Evolutionary conservation across 1,139 yeast genomes (phyloP).

Genomic region (Pichia sp.): DNA sequence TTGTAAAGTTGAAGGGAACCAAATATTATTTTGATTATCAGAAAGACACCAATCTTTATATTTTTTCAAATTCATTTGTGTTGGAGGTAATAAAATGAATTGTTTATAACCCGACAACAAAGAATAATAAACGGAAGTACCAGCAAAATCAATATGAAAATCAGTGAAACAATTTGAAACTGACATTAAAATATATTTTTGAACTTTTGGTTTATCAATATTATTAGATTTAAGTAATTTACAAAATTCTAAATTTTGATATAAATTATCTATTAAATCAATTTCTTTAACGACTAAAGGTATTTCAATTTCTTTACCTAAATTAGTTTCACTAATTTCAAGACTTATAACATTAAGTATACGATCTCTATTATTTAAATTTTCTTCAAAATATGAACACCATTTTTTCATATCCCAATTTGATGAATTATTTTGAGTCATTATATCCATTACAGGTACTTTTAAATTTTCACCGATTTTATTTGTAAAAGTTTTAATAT

Average conservation of each 20-base stretch:
- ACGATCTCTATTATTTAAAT: slow-evolving; percentile 46
- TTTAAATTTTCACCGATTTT: slow-evolving; percentile 56
- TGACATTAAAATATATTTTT: slow-evolving; percentile 83
- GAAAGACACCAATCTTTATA: slow-evolving; percentile 72
- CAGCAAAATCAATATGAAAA: slow-evolving; percentile 88
- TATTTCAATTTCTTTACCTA: slow-evolving; percentile 47
- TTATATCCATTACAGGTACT: slow-evolving; percentile 85
- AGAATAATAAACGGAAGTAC: slow-evolving; percentile 86
- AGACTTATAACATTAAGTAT: slow-evolving; percentile 75
- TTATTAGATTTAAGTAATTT: slow-evolving; percentile 10
- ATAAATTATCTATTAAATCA: slow-evolving; percentile 65
- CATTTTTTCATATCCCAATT: slow-evolving; percentile 70
- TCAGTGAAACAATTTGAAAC: slow-evolving; percentile 78
- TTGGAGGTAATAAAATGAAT: slow-evolving; percentile 76
- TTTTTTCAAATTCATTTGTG: slow-evolving; percentile 47
- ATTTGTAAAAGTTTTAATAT: slow-evolving; percentile 52
- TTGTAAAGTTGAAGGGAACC: slow-evolving; percentile 46
- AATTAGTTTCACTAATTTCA: slow-evolving; percentile 57
- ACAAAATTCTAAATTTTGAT: slow-evolving; percentile 31
- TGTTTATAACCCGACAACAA: slow-evolving; percentile 65
- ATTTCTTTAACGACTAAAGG: slow-evolving; percentile 61
- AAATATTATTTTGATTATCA: slow-evolving; percentile 53
- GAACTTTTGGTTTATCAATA: slow-evolving; percentile 50
- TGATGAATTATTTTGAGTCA: slow-evolving; percentile 62
- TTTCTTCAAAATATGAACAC: slow-evolving; percentile 66